phyloP scores from a whole-genome alignment of 176 grass and related monocot species.

The Hordeum vulgare region DNA sequence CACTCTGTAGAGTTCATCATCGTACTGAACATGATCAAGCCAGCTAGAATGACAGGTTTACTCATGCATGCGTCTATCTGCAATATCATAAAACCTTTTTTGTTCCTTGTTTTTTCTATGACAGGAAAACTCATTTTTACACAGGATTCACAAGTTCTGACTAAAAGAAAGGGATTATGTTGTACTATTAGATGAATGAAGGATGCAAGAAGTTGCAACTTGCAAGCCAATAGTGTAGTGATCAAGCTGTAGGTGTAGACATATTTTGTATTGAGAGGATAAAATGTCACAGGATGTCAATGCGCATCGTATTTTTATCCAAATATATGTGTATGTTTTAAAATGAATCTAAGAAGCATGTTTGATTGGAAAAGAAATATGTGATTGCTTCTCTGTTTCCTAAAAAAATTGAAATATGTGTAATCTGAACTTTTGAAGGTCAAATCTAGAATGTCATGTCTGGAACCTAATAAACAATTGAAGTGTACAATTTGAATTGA shows the following conservation, averaged over 20 bases:
- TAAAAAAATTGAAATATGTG: not conserved
- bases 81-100: not conserved
- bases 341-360: not conserved
- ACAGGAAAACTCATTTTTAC: not conserved
- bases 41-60: not conserved
- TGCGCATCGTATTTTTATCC: not conserved
- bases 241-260: not conserved
- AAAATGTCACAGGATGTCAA: not conserved
- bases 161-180: not conserved
- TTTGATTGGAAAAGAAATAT: not conserved
- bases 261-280: not conserved
- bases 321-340: not conserved
- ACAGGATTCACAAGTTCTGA: not conserved
- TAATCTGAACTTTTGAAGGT: not conserved
- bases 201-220: too few species aligned
- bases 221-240: not conserved
- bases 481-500: too few species aligned
- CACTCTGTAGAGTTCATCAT: not conserved
- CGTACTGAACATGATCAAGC: not conserved
- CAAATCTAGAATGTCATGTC: not conserved
- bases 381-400: not conserved
- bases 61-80: not conserved
- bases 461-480: not conserved
- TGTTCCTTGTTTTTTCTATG: not conserved
- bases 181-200: not conserved